Conservation (phyloP, 768 basidiomycete species). For the Austroboletus festivus region DNA sequence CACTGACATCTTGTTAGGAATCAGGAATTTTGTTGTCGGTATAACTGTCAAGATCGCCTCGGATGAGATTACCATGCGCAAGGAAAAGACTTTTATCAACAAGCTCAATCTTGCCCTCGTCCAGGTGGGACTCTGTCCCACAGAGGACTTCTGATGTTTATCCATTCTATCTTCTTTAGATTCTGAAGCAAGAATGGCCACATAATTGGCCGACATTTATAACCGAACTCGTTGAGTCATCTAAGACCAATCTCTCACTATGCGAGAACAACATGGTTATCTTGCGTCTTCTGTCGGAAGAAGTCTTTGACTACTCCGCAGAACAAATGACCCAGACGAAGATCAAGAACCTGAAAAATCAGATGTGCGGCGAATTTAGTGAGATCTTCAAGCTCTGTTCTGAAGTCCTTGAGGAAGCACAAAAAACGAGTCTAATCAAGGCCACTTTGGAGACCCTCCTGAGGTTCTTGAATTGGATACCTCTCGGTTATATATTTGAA, state of each 20-base stretch:
- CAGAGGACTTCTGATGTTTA: not conserved
- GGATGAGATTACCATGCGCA: conserved; percentile 82
- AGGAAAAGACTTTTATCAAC: conserved; percentile 92
- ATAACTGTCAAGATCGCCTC: conserved; percentile 91
- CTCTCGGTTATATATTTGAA: conserved; percentile 97
- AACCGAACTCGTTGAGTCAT: conserved; percentile 93
- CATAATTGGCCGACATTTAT: conserved; percentile 99
- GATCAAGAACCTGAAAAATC: conserved; percentile 95
- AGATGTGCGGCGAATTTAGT: conserved; percentile 95
- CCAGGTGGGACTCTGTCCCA: conserved; percentile 53
- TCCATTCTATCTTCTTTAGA: conserved; percentile 45
- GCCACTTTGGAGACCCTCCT: conserved; percentile 93
- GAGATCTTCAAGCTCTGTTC: conserved; percentile 98
- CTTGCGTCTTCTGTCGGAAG: conserved; percentile 93
- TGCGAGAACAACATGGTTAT: conserved; percentile 99
- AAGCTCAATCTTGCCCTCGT: conserved; percentile 97
- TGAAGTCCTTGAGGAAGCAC: conserved; percentile 95
- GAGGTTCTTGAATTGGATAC: conserved; percentile 98
- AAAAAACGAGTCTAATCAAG: conserved; percentile 90
- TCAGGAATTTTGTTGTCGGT: conserved; percentile 94
- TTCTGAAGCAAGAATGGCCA: conserved; percentile 99
- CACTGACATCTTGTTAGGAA: conserved; percentile 49
- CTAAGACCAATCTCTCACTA: conserved; percentile 90
- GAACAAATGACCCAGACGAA: conserved; percentile 98
- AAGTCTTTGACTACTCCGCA: conserved; percentile 98